phyloP scores from a whole-genome alignment of 148 eudicot genomes.

The Beta vulgaris region DNA sequence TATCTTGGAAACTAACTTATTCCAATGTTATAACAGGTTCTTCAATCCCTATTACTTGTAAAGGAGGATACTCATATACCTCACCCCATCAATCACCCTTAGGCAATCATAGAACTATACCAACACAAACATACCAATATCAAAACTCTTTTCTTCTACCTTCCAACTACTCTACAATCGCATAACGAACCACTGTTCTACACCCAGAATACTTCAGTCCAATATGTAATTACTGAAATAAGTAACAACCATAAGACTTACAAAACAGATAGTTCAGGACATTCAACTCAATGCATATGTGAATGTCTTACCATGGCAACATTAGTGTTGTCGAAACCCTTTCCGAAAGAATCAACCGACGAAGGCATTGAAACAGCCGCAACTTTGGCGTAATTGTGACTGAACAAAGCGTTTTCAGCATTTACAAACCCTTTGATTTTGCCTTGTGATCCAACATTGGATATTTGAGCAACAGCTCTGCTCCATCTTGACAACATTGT shows the following conservation, averaged over 20 bases:
- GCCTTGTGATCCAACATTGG: slow-evolving; percentile 35
- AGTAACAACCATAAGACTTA: too few species aligned
- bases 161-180: too few species aligned
- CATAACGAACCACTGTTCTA: not conserved
- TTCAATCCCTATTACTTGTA: too few species aligned
- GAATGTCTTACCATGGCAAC: slow-evolving; percentile 15
- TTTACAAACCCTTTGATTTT: slow-evolving; percentile 19
- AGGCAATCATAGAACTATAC: too few species aligned
- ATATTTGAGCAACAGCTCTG: slow-evolving; percentile 36
- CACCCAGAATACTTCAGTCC: not conserved
- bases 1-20: too few species aligned
- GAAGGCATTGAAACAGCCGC: slow-evolving; percentile 35
- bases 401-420: slow-evolving; percentile 23
- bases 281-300: too few species aligned
- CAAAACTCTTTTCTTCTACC: too few species aligned
- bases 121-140: too few species aligned
- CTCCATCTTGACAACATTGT: slow-evolving; percentile 59
- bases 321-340: slow-evolving; percentile 15
- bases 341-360: slow-evolving; percentile 29
- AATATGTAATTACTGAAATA: not conserved
- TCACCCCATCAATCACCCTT: too few species aligned
- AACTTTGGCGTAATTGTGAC: slow-evolving; percentile 43
- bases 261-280: too few species aligned
- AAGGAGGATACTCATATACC: too few species aligned
- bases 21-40: too few species aligned